Evolutionary conservation across 106 monocot genomes (phyloP).

Genomic region (Posidonia australis): DNA sequence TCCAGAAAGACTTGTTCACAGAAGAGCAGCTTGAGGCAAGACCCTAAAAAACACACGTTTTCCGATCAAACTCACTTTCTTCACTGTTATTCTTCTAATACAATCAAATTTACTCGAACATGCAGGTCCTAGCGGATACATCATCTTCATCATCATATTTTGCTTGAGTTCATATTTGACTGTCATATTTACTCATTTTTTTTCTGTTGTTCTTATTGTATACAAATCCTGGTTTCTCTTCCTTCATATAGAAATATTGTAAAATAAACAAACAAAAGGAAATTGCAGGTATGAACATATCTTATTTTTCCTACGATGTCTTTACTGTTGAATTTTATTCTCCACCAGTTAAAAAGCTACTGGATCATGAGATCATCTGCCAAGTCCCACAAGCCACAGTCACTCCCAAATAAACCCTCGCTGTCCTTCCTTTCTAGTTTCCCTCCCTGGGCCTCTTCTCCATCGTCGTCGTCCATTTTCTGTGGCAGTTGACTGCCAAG

Average conservation of each 20-base stretch:
- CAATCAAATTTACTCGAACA: neutral
- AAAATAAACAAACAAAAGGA: neutral
- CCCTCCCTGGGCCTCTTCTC: constrained; percentile 20
- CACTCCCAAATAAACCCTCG: constrained; percentile 32
- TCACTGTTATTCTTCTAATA: neutral
- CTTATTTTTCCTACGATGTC: neutral
- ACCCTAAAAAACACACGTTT: neutral
- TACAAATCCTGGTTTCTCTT: neutral
- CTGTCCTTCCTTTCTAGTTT: constrained; percentile 21
- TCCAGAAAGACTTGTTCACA: constrained; percentile 80
- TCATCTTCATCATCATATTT: constrained; percentile 93
- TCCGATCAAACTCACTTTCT: neutral
- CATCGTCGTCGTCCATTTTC: constrained; percentile 21
- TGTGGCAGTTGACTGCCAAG: constrained; percentile 5
- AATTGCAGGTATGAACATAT: neutral
- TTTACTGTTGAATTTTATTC: neutral
- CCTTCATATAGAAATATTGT: neutral
- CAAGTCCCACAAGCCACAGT: constrained; percentile 78
- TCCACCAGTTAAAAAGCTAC: neutral
- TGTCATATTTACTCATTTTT: neutral
- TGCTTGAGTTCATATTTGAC: constrained; percentile 27
- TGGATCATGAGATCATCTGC: constrained; percentile 65
- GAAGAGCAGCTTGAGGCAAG: constrained; percentile 98
- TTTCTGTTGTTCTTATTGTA: too few relatives aligned
- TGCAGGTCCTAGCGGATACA: constrained; percentile 86